phyloP scores from a whole-genome alignment of 1,284 basidiomycete species.

The Cutaneotrichosporon curvatum region DNA sequence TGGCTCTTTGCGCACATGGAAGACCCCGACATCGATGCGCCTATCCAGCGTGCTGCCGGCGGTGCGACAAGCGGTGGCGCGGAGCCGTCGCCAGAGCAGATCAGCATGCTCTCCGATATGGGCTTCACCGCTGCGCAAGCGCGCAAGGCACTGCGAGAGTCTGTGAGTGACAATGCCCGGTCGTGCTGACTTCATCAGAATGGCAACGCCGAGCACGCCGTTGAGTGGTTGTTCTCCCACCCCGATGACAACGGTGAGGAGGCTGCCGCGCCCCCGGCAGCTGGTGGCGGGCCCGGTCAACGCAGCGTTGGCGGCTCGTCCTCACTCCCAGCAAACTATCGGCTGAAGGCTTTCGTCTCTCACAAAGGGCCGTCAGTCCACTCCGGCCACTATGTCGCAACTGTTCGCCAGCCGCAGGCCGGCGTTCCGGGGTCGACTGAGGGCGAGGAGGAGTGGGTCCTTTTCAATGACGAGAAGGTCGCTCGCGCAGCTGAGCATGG shows the following conservation, averaged over 20 bases:
- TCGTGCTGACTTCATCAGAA: constrained; percentile 47
- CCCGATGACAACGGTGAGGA: constrained; percentile 73
- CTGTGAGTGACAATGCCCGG: constrained; percentile 51
- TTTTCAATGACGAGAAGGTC: constrained; percentile 96
- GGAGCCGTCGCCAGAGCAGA: constrained; percentile 62
- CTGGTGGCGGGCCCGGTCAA: constrained; percentile 1
- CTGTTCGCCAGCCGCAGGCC: constrained; percentile 38
- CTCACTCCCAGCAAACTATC: constrained; percentile 66
- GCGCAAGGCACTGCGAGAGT: constrained; percentile 76
- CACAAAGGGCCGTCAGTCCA: constrained; percentile 95
- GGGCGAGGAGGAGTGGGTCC: constrained; percentile 60
- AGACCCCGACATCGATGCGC: constrained; percentile 86
- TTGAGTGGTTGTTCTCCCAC: constrained; percentile 97
- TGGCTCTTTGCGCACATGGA: constrained; percentile 97
- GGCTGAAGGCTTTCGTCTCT: constrained; percentile 85
- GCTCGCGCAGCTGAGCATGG: constrained; percentile 62
- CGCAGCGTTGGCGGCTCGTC: constrained; percentile 50
- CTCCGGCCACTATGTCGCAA: constrained; percentile 72
- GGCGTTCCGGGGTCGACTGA: constrained; percentile 25
- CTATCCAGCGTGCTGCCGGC: constrained; percentile 51
- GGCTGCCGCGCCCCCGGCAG: constrained; percentile 16
- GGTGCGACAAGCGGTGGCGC: constrained; percentile 26
- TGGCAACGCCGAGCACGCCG: constrained; percentile 71
- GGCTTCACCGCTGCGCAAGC: constrained; percentile 83
- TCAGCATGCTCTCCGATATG: constrained; percentile 78